Evolutionary conservation across 306 rosid genomes (phyloP).

Genomic region (Quercus cerris): DNA sequence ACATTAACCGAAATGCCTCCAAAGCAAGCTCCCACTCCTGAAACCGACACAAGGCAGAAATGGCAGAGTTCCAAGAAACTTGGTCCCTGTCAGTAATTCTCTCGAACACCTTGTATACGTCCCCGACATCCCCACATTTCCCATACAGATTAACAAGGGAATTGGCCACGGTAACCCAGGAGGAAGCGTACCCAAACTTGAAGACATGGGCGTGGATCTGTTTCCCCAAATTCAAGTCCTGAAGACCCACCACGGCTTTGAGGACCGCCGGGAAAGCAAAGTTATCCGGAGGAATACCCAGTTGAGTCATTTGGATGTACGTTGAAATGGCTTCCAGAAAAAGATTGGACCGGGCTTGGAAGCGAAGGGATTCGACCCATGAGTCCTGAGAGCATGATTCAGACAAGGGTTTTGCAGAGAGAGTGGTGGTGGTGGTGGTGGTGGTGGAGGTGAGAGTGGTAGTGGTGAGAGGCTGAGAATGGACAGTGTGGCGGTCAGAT

Average conservation of each 20-base stretch:
- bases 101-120: slow-evolving; percentile 54
- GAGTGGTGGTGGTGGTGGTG: background rate
- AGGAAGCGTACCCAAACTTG: slow-evolving; percentile 49
- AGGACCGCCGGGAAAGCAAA: slow-evolving; percentile 81
- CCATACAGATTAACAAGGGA: slow-evolving; percentile 72
- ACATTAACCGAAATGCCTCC: slow-evolving; percentile 51
- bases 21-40: slow-evolving; percentile 70
- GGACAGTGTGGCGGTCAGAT: slow-evolving; percentile 1
- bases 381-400: slow-evolving; percentile 36
- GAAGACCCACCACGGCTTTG: slow-evolving; percentile 48
- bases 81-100: slow-evolving; percentile 51
- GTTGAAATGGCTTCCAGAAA: slow-evolving; percentile 59
- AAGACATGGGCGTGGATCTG: slow-evolving; percentile 66
- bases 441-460: background rate
- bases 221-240: slow-evolving; percentile 52
- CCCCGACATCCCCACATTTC: slow-evolving; percentile 53
- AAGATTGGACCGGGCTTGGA: slow-evolving; percentile 43
- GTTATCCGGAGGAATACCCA: slow-evolving; percentile 52
- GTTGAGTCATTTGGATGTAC: slow-evolving; percentile 41
- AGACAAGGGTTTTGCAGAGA: slow-evolving; percentile 6
- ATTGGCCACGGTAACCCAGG: slow-evolving; percentile 54
- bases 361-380: slow-evolving; percentile 67
- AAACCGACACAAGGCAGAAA: slow-evolving; percentile 50
- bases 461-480: slow-evolving; percentile 6
- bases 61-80: slow-evolving; percentile 86